These are phyloP conservation scores for Spergularia azorica DNA, from an alignment of 179 eudicot genomes.

Conservation along the genomic window DNA sequence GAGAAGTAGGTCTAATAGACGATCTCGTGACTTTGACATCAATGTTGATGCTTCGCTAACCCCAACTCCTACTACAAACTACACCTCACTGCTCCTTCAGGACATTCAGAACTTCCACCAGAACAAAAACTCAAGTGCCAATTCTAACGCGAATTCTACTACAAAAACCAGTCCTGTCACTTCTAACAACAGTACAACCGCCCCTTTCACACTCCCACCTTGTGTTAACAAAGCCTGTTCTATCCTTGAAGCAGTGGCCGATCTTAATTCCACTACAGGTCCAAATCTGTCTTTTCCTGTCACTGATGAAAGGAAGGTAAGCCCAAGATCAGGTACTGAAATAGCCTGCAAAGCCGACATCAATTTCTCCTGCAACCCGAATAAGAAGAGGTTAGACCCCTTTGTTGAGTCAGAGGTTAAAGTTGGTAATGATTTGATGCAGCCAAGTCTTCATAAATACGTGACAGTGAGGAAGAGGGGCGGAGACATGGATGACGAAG, in stretches of 20 bases:
- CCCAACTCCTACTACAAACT: slow-evolving; percentile 52
- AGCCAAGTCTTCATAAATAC: slow-evolving; percentile 80
- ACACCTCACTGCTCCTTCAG: slow-evolving; percentile 71
- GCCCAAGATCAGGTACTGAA: slow-evolving; percentile 27
- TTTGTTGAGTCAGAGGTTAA: slow-evolving; percentile 65
- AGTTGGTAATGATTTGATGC: slow-evolving; percentile 57
- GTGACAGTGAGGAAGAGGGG: slow-evolving; percentile 81
- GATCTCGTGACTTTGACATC: slow-evolving; percentile 79
- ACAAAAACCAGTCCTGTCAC: slow-evolving; percentile 2
- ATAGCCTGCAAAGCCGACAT: slow-evolving; percentile 17
- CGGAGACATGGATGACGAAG: slow-evolving; percentile 55
- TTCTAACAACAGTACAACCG: slow-evolving; percentile 22
- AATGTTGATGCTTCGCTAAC: slow-evolving; percentile 54
- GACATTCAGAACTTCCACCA: slow-evolving; percentile 96
- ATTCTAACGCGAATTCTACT: slow-evolving; percentile 14
- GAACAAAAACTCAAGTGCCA: slow-evolving; percentile 34
- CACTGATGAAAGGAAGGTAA: slow-evolving; percentile 29
- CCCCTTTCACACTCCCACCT: slow-evolving; percentile 58
- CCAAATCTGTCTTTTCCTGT: slow-evolving; percentile 26
- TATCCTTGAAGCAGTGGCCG: slow-evolving; percentile 89
- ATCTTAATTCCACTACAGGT: slow-evolving; percentile 71
- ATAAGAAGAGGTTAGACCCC: slow-evolving; percentile 44
- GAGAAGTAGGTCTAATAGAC: slow-evolving; percentile 74
- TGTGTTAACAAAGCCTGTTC: slow-evolving; percentile 76
- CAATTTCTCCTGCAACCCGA: slow-evolving; percentile 23